Evolutionary conservation across 2,329 filamentous ascomycete species (phyloP).

Genomic region (Colletotrichum tamarilloi): DNA sequence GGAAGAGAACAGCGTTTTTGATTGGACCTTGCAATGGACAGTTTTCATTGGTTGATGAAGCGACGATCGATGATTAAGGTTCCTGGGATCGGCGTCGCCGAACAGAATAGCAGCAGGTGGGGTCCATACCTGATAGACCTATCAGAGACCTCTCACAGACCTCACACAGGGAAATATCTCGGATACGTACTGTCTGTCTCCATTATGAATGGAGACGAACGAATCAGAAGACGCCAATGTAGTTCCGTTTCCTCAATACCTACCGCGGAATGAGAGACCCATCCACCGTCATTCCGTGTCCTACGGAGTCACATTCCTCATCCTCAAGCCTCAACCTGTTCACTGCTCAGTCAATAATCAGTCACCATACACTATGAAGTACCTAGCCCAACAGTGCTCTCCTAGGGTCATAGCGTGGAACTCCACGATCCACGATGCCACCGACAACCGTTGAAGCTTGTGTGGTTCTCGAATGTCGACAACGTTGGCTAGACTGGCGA

Average conservation of each 20-base stretch:
- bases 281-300: slow-evolving; percentile 5
- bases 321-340: not conserved
- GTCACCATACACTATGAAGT: no score
- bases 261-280: not conserved
- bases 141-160: not conserved
- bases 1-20: not conserved
- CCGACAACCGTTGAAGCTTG: slow-evolving; percentile 14
- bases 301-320: slow-evolving; percentile 1
- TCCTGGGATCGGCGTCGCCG: slow-evolving; percentile 31
- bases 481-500: not conserved
- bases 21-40: not conserved
- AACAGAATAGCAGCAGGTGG: slow-evolving; percentile 11
- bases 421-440: not conserved
- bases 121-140: not conserved
- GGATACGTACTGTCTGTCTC: not conserved
- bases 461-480: slow-evolving; percentile 18
- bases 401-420: not conserved
- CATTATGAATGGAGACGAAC: not conserved
- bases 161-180: not conserved
- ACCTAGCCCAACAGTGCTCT: no score
- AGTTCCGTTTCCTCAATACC: not conserved
- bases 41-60: slow-evolving; percentile 19
- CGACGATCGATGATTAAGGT: slow-evolving; percentile 22
- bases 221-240: not conserved
- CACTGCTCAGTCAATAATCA: no score